Evolutionary conservation across 2,329 filamentous ascomycete species (phyloP).

Genomic region (Alternaria sp.): DNA sequence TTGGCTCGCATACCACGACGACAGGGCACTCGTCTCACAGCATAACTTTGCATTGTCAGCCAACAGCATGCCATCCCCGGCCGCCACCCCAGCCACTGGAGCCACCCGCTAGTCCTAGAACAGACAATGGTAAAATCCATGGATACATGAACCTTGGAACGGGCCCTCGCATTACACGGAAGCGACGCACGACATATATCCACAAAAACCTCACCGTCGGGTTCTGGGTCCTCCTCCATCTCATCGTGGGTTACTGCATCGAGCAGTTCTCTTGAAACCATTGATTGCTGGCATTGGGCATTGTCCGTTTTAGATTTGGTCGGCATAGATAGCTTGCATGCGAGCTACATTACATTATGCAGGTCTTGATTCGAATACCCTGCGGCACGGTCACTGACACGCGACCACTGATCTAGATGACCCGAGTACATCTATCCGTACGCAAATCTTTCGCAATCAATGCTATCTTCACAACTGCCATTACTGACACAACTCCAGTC

Average conservation of each 20-base stretch:
- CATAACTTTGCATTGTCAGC: neutral
- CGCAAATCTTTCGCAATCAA: neutral
- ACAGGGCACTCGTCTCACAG: neutral
- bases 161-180: neutral
- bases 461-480: neutral
- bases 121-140: slow-evolving; percentile 11
- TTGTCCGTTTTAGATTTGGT: slow-evolving; percentile 8
- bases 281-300: slow-evolving; percentile 1
- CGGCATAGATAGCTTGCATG: neutral
- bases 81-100: neutral
- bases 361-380: neutral
- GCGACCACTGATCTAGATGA: neutral
- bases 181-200: neutral
- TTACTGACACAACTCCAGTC: neutral
- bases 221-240: neutral
- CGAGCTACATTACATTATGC: neutral
- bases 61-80: neutral
- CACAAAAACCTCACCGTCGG: neutral
- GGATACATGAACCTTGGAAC: neutral
- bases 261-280: neutral
- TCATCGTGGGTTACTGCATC: slow-evolving; percentile 2
- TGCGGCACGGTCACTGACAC: neutral
- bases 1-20: neutral
- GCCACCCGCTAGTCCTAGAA: slow-evolving; percentile 9
- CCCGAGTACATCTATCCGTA: neutral